Conservation (phyloP, 2,329 filamentous ascomycete species). For the Xylariomycetidae sp. region DNA sequence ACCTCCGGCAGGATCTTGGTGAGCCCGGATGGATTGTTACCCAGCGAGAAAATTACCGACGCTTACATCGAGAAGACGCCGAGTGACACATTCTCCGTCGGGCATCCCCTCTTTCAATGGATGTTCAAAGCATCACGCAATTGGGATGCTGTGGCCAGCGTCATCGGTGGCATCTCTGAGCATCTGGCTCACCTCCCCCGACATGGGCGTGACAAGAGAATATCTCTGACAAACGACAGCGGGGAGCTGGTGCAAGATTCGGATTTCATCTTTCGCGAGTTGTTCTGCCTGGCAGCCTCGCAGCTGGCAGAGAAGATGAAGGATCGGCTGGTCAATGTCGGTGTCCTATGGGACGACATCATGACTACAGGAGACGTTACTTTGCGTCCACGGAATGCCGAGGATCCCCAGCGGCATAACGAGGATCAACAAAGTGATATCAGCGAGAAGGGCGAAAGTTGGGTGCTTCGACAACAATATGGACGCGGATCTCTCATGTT, state of each 20-base stretch:
- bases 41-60: constrained; percentile 73
- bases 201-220: constrained; percentile 30
- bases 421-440: no score
- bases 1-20: constrained; percentile 62
- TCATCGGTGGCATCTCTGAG: constrained; percentile 67
- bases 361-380: constrained; percentile 67
- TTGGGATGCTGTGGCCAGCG: constrained; percentile 64
- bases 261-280: constrained; percentile 71
- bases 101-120: constrained; percentile 82
- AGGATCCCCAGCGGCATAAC: no score
- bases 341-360: constrained; percentile 72
- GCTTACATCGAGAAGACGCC: constrained; percentile 67
- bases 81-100: constrained; percentile 69
- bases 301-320: constrained; percentile 67
- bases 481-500: constrained; percentile 79
- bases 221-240: constrained; percentile 47
- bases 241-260: constrained; percentile 63
- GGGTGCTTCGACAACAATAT: constrained; percentile 31
- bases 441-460: constrained; percentile 33
- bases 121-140: constrained; percentile 76
- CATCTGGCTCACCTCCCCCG: constrained; percentile 56
- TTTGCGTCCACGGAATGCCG: no score
- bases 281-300: constrained; percentile 76
- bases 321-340: constrained; percentile 57
- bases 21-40: constrained; percentile 63